These are phyloP conservation scores for Trichoderma sp. DNA, from an alignment of 2,329 filamentous ascomycete genomes.

Conservation along the genomic window DNA sequence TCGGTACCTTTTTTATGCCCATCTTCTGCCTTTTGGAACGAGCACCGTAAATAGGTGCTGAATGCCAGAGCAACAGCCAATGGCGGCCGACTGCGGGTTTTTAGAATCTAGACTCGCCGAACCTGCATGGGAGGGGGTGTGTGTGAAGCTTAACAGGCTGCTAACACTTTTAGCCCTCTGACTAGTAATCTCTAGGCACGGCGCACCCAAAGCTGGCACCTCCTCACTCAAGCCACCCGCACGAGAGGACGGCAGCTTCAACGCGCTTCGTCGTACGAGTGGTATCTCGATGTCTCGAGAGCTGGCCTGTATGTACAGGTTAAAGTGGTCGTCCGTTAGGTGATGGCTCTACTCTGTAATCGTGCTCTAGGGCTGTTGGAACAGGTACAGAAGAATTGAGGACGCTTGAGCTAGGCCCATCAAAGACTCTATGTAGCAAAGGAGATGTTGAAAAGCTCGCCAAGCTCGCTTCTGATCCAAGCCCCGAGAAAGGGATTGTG, in stretches of 20 bases:
- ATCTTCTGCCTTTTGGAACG: not conserved
- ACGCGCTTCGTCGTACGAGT: not conserved
- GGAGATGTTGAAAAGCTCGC: not conserved
- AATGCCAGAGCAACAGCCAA: not conserved
- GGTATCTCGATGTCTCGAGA: not conserved
- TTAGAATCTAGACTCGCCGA: conserved; percentile 20
- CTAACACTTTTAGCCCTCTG: not conserved
- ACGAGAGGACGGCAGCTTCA: not conserved
- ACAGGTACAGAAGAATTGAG: not conserved
- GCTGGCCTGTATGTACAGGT: not conserved
- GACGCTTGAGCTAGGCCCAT: not conserved
- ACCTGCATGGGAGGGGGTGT: conserved; percentile 13
- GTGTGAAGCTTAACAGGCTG: not conserved
- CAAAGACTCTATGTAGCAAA: not conserved
- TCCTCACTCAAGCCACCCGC: not conserved
- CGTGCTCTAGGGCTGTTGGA: not conserved
- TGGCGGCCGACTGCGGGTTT: not conserved
- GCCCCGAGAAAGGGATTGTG: not conserved
- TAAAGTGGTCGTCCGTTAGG: not conserved
- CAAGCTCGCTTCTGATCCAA: not conserved
- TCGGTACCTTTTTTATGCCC: not conserved
- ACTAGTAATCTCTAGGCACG: not conserved
- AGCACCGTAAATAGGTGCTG: not conserved
- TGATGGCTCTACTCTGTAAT: not conserved
- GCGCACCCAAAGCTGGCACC: not conserved